Percentiles rank a stretch among this genome's conserved stretches.
phyloP scores from a whole-genome alignment of 495 filamentous ascomycete genomes.

The Penicillium mononematosum region DNA sequence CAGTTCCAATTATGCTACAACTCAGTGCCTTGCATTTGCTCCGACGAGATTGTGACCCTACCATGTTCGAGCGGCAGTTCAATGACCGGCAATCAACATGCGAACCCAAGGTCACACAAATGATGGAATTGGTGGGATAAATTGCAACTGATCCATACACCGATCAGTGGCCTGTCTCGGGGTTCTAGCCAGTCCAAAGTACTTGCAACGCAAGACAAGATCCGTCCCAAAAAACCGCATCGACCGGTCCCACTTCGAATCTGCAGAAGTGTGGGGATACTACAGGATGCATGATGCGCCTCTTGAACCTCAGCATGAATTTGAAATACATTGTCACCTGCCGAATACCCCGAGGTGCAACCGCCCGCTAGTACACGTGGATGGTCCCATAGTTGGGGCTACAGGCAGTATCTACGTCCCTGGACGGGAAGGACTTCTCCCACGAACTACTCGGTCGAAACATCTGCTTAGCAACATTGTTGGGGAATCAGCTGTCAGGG shows the following conservation, averaged over 20 bases:
- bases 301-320: constrained; percentile 34
- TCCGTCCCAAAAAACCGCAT: too few species aligned
- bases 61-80: not conserved
- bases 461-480: constrained; percentile 41
- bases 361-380: too few species aligned
- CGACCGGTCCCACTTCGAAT: constrained; percentile 6
- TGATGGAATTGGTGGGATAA: not conserved
- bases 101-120: not conserved
- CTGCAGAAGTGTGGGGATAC: constrained; percentile 29
- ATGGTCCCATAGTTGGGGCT: too few species aligned
- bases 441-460: constrained; percentile 22
- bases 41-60: not conserved
- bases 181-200: not conserved
- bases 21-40: not conserved
- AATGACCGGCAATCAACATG: not conserved
- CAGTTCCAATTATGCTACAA: too few species aligned
- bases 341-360: constrained; percentile 3
- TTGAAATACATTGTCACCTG: constrained; percentile 34
- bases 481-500: constrained; percentile 32
- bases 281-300: constrained; percentile 31
- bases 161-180: not conserved
- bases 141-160: not conserved
- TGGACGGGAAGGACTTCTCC: constrained; percentile 19
- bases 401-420: too few species aligned
- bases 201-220: not conserved